phyloP scores from a whole-genome alignment of 139 green algal genomes.

The Klebsormidium nitens region DNA sequence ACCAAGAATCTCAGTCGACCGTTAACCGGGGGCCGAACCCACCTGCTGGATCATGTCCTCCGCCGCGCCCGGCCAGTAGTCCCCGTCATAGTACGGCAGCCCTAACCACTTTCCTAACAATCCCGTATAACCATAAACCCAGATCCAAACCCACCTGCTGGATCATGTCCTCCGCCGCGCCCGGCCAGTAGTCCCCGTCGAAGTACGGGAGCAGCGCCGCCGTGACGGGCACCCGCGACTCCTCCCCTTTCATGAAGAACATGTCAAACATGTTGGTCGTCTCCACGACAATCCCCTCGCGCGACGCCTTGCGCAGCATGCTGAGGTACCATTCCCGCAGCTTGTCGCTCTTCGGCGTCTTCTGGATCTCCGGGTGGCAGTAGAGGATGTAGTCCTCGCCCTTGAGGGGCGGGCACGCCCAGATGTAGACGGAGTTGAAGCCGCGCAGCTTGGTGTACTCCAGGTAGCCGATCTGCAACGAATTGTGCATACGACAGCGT shows the following conservation, averaged over 20 bases:
- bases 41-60: conserved; percentile 49
- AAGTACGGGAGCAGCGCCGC: conserved; percentile 85
- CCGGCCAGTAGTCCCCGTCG: conserved; percentile 98
- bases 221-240: conserved; percentile 52
- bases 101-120: too few species aligned
- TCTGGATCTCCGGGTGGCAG: conserved; percentile 92
- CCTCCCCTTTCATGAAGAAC: conserved; percentile 73
- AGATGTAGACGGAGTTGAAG: conserved; percentile 96
- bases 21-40: too few species aligned
- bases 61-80: conserved; percentile 94
- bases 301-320: conserved; percentile 69
- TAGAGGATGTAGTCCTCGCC: conserved; percentile 99
- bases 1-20: too few species aligned
- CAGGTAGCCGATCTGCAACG: conserved; percentile 73
- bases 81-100: conserved; percentile 96
- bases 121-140: too few species aligned
- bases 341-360: conserved; percentile 81
- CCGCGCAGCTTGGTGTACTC: conserved; percentile 74
- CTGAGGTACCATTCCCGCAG: conserved; percentile 80
- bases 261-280: conserved; percentile 90
- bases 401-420: conserved; percentile 91
- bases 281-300: conserved; percentile 68
- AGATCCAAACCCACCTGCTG: conserved; percentile 33
- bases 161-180: conserved; percentile 61
- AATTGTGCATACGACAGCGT: too few species aligned